A percentile compares a stretch with the other conserved stretches of the same genome.
phyloP scores from a whole-genome alignment of 2,329 filamentous ascomycete genomes.

The Alternaria arborescens region DNA sequence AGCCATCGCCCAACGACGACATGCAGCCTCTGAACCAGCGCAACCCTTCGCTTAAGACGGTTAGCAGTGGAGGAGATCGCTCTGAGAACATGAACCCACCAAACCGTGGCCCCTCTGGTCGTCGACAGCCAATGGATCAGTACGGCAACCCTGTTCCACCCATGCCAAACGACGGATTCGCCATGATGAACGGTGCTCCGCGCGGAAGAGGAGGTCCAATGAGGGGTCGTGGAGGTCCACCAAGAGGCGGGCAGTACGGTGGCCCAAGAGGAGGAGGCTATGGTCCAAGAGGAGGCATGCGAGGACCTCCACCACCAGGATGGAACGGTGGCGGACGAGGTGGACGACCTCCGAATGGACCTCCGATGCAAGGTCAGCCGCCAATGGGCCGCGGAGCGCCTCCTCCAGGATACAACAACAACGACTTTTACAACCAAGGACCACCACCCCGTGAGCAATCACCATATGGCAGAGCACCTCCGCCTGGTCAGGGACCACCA shows the following conservation, averaged over 20 bases:
- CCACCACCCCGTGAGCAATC: conserved; percentile 52
- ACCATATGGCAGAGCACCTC: conserved; percentile 65
- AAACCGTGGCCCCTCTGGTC: conserved; percentile 49
- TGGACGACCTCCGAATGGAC: conserved; percentile 42
- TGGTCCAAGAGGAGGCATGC: conserved; percentile 50
- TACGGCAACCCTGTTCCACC: conserved; percentile 68
- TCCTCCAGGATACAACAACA: conserved; percentile 55
- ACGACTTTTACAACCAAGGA: conserved; percentile 40
- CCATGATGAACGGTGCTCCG: conserved; percentile 47
- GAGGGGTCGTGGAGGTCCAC: conserved; percentile 52
- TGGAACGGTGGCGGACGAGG: conserved; percentile 51
- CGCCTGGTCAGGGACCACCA: conserved; percentile 49
- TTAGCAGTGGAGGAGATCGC: conserved; percentile 57
- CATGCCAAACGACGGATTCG: conserved; percentile 55
- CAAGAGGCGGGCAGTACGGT: conserved; percentile 47
- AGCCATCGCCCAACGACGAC: conserved; percentile 71
- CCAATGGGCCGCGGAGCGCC: conserved; percentile 53
- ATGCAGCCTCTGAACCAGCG: conserved; percentile 73
- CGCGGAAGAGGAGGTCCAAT: conserved; percentile 54
- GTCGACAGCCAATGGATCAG: conserved; percentile 63
- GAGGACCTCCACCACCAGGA: conserved; percentile 53
- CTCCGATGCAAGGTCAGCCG: conserved; percentile 45
- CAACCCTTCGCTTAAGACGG: conserved; percentile 68
- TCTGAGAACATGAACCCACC: conserved; percentile 48
- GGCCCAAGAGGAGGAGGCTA: conserved; percentile 49